phyloP scores from a whole-genome alignment of 2,329 filamentous ascomycete species.

The Canariomyces notabilis region DNA sequence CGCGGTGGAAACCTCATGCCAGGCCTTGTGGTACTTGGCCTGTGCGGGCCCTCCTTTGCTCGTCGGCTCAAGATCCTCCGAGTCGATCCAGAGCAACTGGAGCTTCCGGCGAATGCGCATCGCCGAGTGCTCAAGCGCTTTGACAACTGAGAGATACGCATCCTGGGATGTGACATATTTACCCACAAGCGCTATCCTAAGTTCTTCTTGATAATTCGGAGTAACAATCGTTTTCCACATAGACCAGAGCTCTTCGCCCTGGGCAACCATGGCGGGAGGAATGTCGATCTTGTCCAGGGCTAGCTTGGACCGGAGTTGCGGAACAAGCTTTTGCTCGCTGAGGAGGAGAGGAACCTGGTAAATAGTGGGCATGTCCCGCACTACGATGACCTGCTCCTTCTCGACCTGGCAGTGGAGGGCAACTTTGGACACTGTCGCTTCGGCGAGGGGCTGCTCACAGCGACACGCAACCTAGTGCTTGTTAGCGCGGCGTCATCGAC shows the following conservation, averaged over 20 bases:
- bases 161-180: constrained; percentile 87
- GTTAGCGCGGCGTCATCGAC: too few relatives aligned
- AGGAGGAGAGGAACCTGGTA: constrained; percentile 96
- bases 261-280: constrained; percentile 48
- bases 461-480: constrained; percentile 96
- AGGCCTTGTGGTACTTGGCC: constrained; percentile 76
- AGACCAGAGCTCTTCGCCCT: constrained; percentile 68
- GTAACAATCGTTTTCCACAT: constrained; percentile 69
- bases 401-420: constrained; percentile 86
- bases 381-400: constrained; percentile 77
- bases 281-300: constrained; percentile 55
- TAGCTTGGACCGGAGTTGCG: constrained; percentile 60
- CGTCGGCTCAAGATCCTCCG: constrained; percentile 71
- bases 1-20: constrained; percentile 72
- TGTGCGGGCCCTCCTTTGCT: constrained; percentile 55
- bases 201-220: constrained; percentile 62
- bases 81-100: constrained; percentile 78
- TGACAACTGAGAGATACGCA: constrained; percentile 71
- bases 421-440: constrained; percentile 76
- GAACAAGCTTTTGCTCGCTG: constrained; percentile 70
- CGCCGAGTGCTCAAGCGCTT: constrained; percentile 83
- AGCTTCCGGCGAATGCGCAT: constrained; percentile 81
- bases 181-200: constrained; percentile 82
- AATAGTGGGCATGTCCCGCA: constrained; percentile 81
- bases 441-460: constrained; percentile 71